These are phyloP conservation scores for Daldinia eschscholtzii DNA, from an alignment of 2,329 filamentous ascomycete species.

Conservation along the genomic window DNA sequence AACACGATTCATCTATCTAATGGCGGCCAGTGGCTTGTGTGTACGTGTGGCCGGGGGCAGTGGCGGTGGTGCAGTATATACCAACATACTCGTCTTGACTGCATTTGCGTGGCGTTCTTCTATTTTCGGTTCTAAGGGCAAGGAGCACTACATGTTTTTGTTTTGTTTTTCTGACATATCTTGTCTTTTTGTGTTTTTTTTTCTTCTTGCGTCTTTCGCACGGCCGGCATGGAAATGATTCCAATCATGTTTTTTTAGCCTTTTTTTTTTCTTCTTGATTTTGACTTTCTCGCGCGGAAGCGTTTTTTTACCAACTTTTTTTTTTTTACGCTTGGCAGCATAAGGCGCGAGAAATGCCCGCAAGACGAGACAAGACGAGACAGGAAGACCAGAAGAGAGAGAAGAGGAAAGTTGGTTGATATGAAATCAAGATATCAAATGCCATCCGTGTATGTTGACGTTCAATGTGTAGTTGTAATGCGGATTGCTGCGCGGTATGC, in stretches of 20 bases:
- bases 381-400: constrained; percentile 13
- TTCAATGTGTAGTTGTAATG: constrained; percentile 15
- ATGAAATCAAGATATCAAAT: constrained; percentile 11
- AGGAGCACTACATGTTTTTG: constrained; percentile 15
- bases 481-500: constrained; percentile 1
- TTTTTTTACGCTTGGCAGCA: constrained; percentile 17
- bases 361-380: constrained; percentile 7
- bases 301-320: neutral
- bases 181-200: neutral
- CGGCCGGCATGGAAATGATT: constrained; percentile 24
- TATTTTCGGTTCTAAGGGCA: constrained; percentile 11
- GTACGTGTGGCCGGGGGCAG: constrained; percentile 5
- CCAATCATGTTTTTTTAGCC: constrained; percentile 18
- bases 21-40: constrained; percentile 7
- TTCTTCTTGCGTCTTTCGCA: constrained; percentile 10
- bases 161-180: neutral
- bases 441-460: constrained; percentile 26
- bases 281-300: neutral
- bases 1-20: neutral
- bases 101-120: constrained; percentile 37
- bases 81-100: constrained; percentile 10
- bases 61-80: constrained; percentile 15
- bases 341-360: constrained; percentile 20
- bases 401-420: constrained; percentile 5
- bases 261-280: neutral